Percentiles rank a stretch among this genome's conserved stretches.
These are phyloP conservation scores for Clausena lansium DNA, from an alignment of 345 rosid species.

Conservation along the genomic window DNA sequence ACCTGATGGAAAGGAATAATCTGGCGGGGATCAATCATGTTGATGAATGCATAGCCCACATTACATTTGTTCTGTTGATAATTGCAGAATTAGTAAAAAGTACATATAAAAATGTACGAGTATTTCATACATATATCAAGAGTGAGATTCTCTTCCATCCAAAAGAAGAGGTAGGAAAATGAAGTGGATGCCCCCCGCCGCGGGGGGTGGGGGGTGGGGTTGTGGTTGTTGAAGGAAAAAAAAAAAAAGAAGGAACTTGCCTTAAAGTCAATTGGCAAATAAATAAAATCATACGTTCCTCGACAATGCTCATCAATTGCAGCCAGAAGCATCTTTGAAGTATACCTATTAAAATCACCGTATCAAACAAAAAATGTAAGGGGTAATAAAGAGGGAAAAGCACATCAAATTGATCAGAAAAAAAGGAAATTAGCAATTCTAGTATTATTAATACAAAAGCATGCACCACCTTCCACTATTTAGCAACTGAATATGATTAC, in stretches of 20 bases:
- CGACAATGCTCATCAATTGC: slow-evolving; percentile 77
- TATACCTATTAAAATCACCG: slow-evolving; percentile 48
- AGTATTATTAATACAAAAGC: not conserved
- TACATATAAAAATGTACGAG: not conserved
- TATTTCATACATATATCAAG: slow-evolving; percentile 3
- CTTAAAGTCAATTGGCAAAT: slow-evolving; percentile 84
- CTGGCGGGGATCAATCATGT: slow-evolving; percentile 74
- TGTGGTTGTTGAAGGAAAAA: too few relatives aligned
- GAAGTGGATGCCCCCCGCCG: too few relatives aligned
- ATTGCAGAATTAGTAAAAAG: slow-evolving; percentile 8
- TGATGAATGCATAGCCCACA: slow-evolving; percentile 91
- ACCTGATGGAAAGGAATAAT: slow-evolving; percentile 78
- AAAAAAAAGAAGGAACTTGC: slow-evolving; percentile 28
- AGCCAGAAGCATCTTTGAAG: slow-evolving; percentile 81
- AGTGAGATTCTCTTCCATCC: not conserved
- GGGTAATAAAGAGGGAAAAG: not conserved
- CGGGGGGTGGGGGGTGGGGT: too few relatives aligned
- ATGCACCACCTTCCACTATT: not conserved
- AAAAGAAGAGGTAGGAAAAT: slow-evolving; percentile 1
- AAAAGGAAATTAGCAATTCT: not conserved
- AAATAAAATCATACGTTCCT: slow-evolving; percentile 77
- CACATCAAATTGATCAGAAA: slow-evolving; percentile 1
- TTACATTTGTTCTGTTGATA: slow-evolving; percentile 81
- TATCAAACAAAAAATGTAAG: slow-evolving; percentile 4
- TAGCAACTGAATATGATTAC: not conserved